These are phyloP conservation scores for Coniochaeta ligniaria DNA, from an alignment of 2,329 filamentous ascomycete species.

Conservation along the genomic window DNA sequence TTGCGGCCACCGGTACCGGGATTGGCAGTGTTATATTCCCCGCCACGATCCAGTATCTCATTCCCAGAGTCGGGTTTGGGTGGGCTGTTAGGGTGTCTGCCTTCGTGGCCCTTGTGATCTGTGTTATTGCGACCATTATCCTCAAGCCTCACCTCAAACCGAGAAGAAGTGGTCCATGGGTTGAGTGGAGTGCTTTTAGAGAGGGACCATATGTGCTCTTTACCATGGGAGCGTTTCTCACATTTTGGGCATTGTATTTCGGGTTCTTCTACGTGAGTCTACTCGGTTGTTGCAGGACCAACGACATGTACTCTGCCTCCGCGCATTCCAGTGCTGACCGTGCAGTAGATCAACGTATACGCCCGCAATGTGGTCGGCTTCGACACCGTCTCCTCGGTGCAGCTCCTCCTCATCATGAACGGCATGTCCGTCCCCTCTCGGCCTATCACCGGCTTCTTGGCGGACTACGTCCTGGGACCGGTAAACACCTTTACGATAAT, in stretches of 20 bases:
- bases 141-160: slow-evolving; percentile 38
- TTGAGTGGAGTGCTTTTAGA: slow-evolving; percentile 43
- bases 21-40: slow-evolving; percentile 60
- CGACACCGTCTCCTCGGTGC: slow-evolving; percentile 43
- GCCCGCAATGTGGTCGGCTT: slow-evolving; percentile 36
- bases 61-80: slow-evolving; percentile 54
- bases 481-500: slow-evolving; percentile 48
- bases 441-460: slow-evolving; percentile 45
- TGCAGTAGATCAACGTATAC: slow-evolving; percentile 35
- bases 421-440: slow-evolving; percentile 49
- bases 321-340: background rate
- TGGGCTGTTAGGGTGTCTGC: slow-evolving; percentile 58
- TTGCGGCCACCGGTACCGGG: slow-evolving; percentile 53
- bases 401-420: slow-evolving; percentile 53
- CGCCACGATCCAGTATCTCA: slow-evolving; percentile 45
- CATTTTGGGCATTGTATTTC: slow-evolving; percentile 46
- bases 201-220: slow-evolving; percentile 36
- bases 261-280: slow-evolving; percentile 39
- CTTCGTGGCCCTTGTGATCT: slow-evolving; percentile 47
- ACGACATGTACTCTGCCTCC: too few species aligned
- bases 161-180: slow-evolving; percentile 34
- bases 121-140: slow-evolving; percentile 30
- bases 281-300: background rate
- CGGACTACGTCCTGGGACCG: slow-evolving; percentile 44
- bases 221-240: slow-evolving; percentile 27